A percentile compares a stretch with the other conserved stretches of the same genome.
phyloP scores from a whole-genome alignment of 805 yeast genomes.

The Candida fluviatilis region DNA sequence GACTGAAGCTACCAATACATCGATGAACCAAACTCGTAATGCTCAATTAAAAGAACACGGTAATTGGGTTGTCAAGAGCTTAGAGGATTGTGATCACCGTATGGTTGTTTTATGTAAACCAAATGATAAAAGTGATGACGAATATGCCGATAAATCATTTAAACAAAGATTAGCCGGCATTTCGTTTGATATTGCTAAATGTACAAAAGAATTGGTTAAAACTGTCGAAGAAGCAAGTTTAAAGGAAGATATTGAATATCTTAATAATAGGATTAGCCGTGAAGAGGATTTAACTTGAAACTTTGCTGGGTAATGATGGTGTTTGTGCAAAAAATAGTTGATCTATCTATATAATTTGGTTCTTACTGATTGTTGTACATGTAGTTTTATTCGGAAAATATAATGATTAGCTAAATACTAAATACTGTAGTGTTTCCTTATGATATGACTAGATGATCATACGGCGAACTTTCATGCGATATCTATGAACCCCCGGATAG shows the following conservation, averaged over 20 bases:
- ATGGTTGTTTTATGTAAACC: constrained; percentile 67
- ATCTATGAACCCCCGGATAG: too few relatives aligned
- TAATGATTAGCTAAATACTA: too few relatives aligned
- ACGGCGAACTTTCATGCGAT: background rate
- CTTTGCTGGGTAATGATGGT: too few relatives aligned
- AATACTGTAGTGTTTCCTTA: too few relatives aligned
- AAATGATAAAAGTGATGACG: constrained; percentile 45
- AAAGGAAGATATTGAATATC: constrained; percentile 77
- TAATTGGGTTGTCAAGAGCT: constrained; percentile 80
- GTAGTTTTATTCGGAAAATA: background rate
- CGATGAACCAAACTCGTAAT: constrained; percentile 87
- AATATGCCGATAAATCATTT: constrained; percentile 81
- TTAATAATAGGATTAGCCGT: constrained; percentile 59
- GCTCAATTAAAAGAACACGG: constrained; percentile 86
- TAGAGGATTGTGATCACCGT: constrained; percentile 80
- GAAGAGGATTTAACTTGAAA: constrained; percentile 21
- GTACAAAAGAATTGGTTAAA: constrained; percentile 92
- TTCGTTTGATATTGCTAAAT: constrained; percentile 93
- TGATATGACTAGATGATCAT: too few relatives aligned
- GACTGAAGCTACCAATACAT: constrained; percentile 82
- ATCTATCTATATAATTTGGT: background rate
- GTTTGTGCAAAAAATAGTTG: too few relatives aligned
- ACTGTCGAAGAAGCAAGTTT: constrained; percentile 93
- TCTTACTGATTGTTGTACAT: background rate
- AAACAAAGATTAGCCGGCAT: constrained; percentile 94